Evolutionary conservation across 73 alveolate genomes (phyloP).

Genomic region (Tetrahymena elliotti): DNA sequence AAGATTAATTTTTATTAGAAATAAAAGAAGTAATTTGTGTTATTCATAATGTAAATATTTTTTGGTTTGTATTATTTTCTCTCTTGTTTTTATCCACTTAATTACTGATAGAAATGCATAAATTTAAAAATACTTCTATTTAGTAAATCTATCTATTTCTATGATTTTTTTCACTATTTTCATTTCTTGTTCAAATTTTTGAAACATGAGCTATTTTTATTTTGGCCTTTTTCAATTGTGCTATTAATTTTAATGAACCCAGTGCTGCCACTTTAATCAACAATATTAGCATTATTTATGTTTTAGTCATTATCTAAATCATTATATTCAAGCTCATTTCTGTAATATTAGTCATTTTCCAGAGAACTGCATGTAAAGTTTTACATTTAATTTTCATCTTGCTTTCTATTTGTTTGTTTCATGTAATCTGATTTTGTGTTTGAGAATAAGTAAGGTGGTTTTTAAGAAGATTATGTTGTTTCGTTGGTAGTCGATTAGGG

Average conservation of each 20-base stretch:
- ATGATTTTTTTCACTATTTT: not conserved
- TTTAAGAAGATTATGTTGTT: not conserved
- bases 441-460: not conserved
- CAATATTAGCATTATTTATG: not conserved
- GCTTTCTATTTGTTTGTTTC: not conserved
- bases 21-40: not conserved
- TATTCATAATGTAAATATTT: no score
- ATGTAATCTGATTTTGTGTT: not conserved
- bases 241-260: not conserved
- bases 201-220: not conserved
- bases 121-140: not conserved
- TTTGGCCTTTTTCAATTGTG: not conserved
- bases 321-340: not conserved
- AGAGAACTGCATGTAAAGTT: not conserved
- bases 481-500: not conserved
- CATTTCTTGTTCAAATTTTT: not conserved
- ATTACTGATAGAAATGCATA: not conserved
- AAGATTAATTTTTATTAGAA: not conserved
- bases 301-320: not conserved
- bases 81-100: not conserved
- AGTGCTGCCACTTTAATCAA: not conserved
- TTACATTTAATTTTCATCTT: not conserved
- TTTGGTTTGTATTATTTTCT: not conserved
- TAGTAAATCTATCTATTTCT: not conserved
- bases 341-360: not conserved